Evolutionary conservation across 208 protist genomes (phyloP), one percentile per base, ranked within the genome.

Genomic region (Angomonas desouzai): DNA sequence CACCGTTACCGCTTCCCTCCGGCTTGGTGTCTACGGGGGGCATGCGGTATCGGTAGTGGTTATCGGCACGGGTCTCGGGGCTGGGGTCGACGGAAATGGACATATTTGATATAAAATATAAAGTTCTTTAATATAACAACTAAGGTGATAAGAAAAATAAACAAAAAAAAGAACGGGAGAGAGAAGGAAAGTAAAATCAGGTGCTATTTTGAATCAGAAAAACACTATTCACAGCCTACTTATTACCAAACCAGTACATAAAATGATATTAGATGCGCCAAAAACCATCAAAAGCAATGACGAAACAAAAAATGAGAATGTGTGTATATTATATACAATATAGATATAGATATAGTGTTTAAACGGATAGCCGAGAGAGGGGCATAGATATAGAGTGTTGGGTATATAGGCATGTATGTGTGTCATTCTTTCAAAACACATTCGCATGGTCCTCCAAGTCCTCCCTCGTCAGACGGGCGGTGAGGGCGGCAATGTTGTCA

Each of bases 11-110:
- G 66, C 87, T 96, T 22, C 94, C 89, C 74, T 97, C 92, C 27
- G 95, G 86, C 77, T 97, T 97, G 38, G 79, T 91, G 63, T 90
- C 76, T 32, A 97, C 62, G 29, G 85, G 71, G 0, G 89, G 90
- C 94, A 97, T 97, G 76, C 92, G 97, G 81, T 97, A 97, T 10
- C 94, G 89, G 78, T 97, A 97, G 74, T 90, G 96, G 45, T 81
- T 68, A 78, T 97, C 94, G 68, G 82, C 74, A 76, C 79, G 72
- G 65, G 92, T 89, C n/a, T 29, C 76, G 62, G 93, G 93, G 67
- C 96, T 77, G 62, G 93, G 93, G 67, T 97, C 87, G n/a, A 97
- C 77, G 28, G 89, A 78, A 20, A 97, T 60, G 56, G 78, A 62
- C 45, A 48, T 38, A 47, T n/a, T 60, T 10, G 11, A 56, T 16